Base-by-base conservation (phyloP, 2,329 filamentous ascomycete species). In the Botryotinia calthae region DNA sequence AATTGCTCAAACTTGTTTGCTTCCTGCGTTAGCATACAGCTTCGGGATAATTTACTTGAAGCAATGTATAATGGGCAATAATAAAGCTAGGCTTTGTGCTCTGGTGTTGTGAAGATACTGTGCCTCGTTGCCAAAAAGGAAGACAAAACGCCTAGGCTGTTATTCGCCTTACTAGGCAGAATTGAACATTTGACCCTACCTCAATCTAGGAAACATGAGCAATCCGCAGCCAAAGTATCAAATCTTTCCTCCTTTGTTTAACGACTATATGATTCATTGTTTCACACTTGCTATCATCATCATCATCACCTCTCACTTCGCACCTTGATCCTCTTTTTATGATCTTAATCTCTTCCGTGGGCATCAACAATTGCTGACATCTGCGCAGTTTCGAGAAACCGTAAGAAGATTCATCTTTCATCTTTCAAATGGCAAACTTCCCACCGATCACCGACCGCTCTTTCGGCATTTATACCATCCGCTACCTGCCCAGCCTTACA, bases 391-490 rank as follows among this genome's bases (percentile, higher is more conserved):
- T 2, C 4, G 18, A 66, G 20, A 18, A 31, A 16, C 10, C 20
- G 28, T 6, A 25, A 25, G 16, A 22, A 67, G n/a, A 25, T 10
- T 20, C 8, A 37, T 22, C 40, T 7, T 7, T 20, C 18, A n/a
- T 42, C 28, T 31, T 34, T n/a, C 6, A 28, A 48, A 73, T 70
- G 56, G 31, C 58, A 56, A 22, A 54, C 25, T 31, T 72, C 0
- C 70, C 71, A 58, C 46, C 70, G 8, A 74, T 76, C 25, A 66
- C 51, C 22, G 75, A 78, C 63, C 76, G 76, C 62, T 77, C 75
- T 40, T 76, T 75, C 68, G 75, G 75, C n/a, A 73, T 77, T 22
- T 74, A 77, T 25, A 22, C 75, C 34, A 58, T 74, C n/a, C 73
- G 74, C 46, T 71, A 70, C 63, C n/a, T 62, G 63, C 66, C 74